These are phyloP conservation scores for Prunus kanzakura DNA, from an alignment of 306 rosid species.

Conservation along the genomic window DNA sequence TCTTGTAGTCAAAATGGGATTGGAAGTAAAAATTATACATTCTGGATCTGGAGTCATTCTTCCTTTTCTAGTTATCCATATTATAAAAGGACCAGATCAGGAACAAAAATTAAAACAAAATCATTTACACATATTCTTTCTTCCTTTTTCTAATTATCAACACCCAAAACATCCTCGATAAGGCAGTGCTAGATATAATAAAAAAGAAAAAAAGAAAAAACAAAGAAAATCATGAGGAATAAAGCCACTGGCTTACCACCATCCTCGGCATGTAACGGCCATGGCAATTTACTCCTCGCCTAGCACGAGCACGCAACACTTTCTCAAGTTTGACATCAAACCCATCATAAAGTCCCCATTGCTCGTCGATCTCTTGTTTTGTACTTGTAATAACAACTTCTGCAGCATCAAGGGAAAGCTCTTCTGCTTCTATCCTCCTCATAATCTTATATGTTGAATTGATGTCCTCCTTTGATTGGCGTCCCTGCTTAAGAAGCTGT, in stretches of 20 bases:
- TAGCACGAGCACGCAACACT: slow-evolving; percentile 80
- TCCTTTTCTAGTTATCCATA: background rate
- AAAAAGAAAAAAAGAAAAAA: background rate
- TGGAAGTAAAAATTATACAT: background rate
- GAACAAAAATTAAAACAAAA: background rate
- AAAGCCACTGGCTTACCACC: slow-evolving; percentile 57
- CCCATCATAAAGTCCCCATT: slow-evolving; percentile 95
- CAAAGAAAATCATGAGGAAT: background rate
- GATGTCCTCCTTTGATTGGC: slow-evolving; percentile 87
- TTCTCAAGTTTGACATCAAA: slow-evolving; percentile 89
- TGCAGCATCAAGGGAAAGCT: slow-evolving; percentile 84
- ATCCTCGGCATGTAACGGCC: slow-evolving; percentile 93
- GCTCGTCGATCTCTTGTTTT: slow-evolving; percentile 84
- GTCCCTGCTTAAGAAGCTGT: slow-evolving; percentile 87
- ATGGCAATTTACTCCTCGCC: slow-evolving; percentile 78
- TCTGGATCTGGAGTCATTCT: background rate
- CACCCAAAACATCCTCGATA: background rate
- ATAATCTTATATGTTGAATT: slow-evolving; percentile 79
- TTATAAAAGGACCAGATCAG: background rate
- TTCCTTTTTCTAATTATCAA: background rate
- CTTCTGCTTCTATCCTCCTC: slow-evolving; percentile 94
- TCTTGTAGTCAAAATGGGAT: background rate
- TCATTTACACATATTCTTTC: background rate
- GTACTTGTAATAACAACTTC: slow-evolving; percentile 95
- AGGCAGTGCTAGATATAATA: background rate